Percentiles rank a stretch among this genome's conserved stretches.
These are phyloP conservation scores for Halophytophthora polymorphica DNA, from an alignment of 352 stramenopile species.

Conservation along the genomic window DNA sequence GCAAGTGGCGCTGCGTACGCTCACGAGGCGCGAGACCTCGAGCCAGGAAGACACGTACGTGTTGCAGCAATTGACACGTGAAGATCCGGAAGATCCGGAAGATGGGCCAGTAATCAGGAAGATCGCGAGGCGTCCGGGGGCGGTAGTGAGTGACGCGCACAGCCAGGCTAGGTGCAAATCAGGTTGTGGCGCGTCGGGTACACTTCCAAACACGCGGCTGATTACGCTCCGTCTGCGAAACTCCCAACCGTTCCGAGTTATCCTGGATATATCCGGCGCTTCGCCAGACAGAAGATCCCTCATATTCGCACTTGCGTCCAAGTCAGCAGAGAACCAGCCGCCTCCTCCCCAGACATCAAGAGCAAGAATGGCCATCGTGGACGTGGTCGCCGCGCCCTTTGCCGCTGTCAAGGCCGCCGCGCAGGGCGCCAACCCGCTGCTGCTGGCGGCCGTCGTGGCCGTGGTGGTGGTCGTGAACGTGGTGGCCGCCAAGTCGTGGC, in stretches of 20 bases:
- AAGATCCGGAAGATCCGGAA: not conserved
- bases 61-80: slow-evolving; percentile 2
- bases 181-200: too few species aligned
- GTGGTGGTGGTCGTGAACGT: slow-evolving; percentile 34
- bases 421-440: slow-evolving; percentile 28
- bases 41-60: not conserved
- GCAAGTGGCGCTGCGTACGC: too few species aligned
- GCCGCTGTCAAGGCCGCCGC: slow-evolving; percentile 20
- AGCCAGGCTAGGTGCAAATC: too few species aligned
- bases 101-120: not conserved
- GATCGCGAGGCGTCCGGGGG: too few species aligned
- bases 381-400: slow-evolving; percentile 25
- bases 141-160: too few species aligned
- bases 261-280: too few species aligned
- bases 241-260: too few species aligned
- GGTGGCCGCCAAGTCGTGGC: slow-evolving; percentile 35
- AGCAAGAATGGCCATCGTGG: slow-evolving; percentile 23
- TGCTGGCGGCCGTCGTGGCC: slow-evolving; percentile 26
- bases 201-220: too few species aligned
- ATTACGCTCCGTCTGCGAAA: too few species aligned
- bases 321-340: not conserved
- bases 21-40: not conserved
- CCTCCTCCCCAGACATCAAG: not conserved
- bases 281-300: too few species aligned
- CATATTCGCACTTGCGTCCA: too few species aligned